phyloP scores from a whole-genome alignment of 768 basidiomycete genomes.

The Boletus tomentosulus region DNA sequence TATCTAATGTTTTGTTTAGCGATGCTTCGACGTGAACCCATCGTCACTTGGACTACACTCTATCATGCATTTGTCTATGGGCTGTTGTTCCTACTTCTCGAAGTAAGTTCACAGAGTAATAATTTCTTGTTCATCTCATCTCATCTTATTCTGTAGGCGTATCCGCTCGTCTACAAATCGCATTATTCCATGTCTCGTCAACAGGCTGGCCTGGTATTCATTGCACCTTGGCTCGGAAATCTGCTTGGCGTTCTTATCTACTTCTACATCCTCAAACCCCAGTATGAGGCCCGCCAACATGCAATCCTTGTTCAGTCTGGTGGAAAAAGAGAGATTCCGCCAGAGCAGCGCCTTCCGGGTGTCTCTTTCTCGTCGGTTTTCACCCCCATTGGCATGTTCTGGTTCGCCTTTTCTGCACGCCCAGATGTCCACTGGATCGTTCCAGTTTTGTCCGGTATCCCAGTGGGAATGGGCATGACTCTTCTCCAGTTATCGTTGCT shows the following conservation, averaged over 20 bases:
- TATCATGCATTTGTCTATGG: slow-evolving; percentile 28
- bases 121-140: background rate
- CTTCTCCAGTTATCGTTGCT: slow-evolving; percentile 23
- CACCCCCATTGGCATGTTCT: slow-evolving; percentile 23
- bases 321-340: slow-evolving; percentile 15
- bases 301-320: slow-evolving; percentile 11
- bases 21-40: slow-evolving; percentile 25
- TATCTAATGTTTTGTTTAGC: slow-evolving; percentile 4
- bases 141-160: slow-evolving; percentile 12
- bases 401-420: slow-evolving; percentile 22
- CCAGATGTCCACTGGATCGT: slow-evolving; percentile 19
- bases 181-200: slow-evolving; percentile 21
- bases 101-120: slow-evolving; percentile 8
- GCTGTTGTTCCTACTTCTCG: slow-evolving; percentile 28
- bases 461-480: slow-evolving; percentile 26
- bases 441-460: slow-evolving; percentile 23
- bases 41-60: slow-evolving; percentile 25
- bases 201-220: slow-evolving; percentile 18
- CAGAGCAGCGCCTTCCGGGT: slow-evolving; percentile 21
- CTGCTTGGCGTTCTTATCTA: slow-evolving; percentile 21
- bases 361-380: slow-evolving; percentile 17
- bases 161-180: slow-evolving; percentile 19
- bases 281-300: slow-evolving; percentile 16
- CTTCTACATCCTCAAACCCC: slow-evolving; percentile 20
- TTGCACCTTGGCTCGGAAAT: slow-evolving; percentile 23